Evolutionary conservation across 768 basidiomycete genomes (phyloP), one percentile per base, ranked within the genome.

Genomic region (Cubamyces sp.): DNA sequence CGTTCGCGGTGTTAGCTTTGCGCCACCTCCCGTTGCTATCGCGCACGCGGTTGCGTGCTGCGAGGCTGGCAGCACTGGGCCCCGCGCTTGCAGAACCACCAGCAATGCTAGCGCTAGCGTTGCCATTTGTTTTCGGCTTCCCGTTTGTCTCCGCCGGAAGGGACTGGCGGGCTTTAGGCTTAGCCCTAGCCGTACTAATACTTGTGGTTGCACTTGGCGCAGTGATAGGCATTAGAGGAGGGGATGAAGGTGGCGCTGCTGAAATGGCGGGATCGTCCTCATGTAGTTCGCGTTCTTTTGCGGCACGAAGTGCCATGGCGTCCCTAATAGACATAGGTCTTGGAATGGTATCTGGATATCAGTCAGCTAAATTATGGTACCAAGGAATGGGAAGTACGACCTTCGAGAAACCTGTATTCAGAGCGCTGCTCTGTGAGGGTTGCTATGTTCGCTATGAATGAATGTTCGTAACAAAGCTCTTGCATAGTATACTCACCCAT

Each of bases 321-420:
- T 85, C 84, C 3, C 75, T 70, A 25, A 91, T 75, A 15, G 85
- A 71, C 7, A 90, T 75, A 3, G 89, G 85, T 41, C 76, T 72
- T 12, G 90, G 90, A 16, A 92, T 84, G 11, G 84, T 87, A 62
- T 90, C 90, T 92, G 67, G 37, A 49, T 18, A 18, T 30, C 21
- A 28, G 9, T 26, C 26, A 49, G 26, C 5, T 49, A 9, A 5
- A n/a, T 34, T 7, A 11, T 5, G 34, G 1, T 5, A 1, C 5
- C 4, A 11, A 34, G 34, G 34, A 9, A 34, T 6, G 34, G 34
- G 9, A 11, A 9, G 34, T 34, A 34, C 34, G 65, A 87, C 90
- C 89, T 74, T 79, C 75, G n/a, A 91, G 82, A 66, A 90, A 90
- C 80, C 82, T 83, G 65, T 89, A 87, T 68, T 90, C 87, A 70